Evolutionary conservation across 2,329 filamentous ascomycete genomes (phyloP), one percentile per base, ranked within the genome.

Genomic region (Talaromyces sp.): DNA sequence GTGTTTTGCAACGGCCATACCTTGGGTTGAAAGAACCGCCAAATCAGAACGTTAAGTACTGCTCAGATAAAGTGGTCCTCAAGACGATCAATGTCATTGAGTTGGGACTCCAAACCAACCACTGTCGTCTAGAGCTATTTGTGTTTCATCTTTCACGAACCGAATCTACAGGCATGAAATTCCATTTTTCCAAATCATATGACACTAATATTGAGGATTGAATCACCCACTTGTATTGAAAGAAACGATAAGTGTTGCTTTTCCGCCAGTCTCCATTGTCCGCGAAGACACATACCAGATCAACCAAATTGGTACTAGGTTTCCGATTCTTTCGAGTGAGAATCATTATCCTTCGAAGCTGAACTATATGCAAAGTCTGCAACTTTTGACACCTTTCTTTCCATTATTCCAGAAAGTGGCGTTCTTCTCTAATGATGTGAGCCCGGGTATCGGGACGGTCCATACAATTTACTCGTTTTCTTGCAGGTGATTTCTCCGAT

Each of bases 81-180:
- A 6, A 28, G 28, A 28, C 28, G 28, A 28, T 28, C 28, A 28
- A 3, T 28, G 6, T 28, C 6, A 3, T 28, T 6, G 28, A 28
- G 6, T 28, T 28, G 28, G 3, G 28, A 28, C 3, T 6, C 6
- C 3, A 6, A 28, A 28, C 3, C 6, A 28, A 3, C 6, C 6
- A 28, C 3, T 3, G 28, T 28, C 28, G 28, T 28, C 28, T 3
- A 28, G 3, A 28, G 28, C 28, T 3, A 28, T 28, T 28, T 6
- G 6, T 28, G 28, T 28, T 28, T 28, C 28, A 28, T 28, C 28
- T 28, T 28, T 28, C 6, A 28, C 28, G 75, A 77, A 2, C 73
- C 75, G 60, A 76, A 77, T 3, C 74, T 69, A 1, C n/a, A 28
- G 28, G 3, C 28, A 28, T 28, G 28, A 39, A 39, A 39, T n/a